phyloP scores from a whole-genome alignment of 768 basidiomycete genomes.

The Serpula lacrymans region DNA sequence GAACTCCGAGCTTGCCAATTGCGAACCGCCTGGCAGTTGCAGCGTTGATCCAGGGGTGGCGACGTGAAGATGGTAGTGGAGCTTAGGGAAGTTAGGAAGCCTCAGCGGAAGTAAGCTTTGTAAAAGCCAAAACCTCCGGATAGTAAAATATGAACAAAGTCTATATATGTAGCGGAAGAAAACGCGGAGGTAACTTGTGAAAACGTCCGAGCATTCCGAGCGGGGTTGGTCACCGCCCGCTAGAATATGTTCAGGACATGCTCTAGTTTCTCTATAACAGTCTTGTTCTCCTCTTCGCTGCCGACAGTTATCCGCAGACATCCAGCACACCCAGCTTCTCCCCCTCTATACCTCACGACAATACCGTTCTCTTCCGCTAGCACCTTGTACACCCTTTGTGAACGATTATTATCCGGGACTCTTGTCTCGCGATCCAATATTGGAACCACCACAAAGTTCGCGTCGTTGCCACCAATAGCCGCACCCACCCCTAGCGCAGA shows the following conservation, averaged over 20 bases:
- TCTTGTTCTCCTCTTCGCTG: conserved; percentile 71
- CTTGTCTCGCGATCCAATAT: conserved; percentile 47
- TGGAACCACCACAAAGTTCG: conserved; percentile 87
- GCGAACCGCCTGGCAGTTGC: no score
- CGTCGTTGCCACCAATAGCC: conserved; percentile 77
- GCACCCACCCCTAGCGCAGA: conserved; percentile 54
- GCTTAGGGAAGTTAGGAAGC: no score
- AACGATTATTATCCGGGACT: conserved; percentile 55
- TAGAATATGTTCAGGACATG: conserved; percentile 40
- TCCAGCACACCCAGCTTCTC: conserved; percentile 80
- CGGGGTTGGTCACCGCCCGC: no score
- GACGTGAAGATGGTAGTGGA: no score
- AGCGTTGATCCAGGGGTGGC: no score
- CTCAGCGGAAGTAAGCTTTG: no score
- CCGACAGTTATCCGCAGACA: conserved; percentile 92
- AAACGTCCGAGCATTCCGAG: no score
- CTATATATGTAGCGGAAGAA: no score
- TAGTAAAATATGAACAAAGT: no score
- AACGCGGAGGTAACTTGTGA: no score
- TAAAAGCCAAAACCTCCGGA: no score
- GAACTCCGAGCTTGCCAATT: no score
- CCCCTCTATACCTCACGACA: conserved; percentile 87
- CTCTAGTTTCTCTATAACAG: conserved; percentile 51
- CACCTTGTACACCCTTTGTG: conserved; percentile 66
- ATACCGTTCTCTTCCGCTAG: conserved; percentile 85